A percentile compares a stretch with the other conserved stretches of the same genome.
These are phyloP conservation scores for Corchorus olitorius DNA, from an alignment of 345 rosid species.

Conservation along the genomic window DNA sequence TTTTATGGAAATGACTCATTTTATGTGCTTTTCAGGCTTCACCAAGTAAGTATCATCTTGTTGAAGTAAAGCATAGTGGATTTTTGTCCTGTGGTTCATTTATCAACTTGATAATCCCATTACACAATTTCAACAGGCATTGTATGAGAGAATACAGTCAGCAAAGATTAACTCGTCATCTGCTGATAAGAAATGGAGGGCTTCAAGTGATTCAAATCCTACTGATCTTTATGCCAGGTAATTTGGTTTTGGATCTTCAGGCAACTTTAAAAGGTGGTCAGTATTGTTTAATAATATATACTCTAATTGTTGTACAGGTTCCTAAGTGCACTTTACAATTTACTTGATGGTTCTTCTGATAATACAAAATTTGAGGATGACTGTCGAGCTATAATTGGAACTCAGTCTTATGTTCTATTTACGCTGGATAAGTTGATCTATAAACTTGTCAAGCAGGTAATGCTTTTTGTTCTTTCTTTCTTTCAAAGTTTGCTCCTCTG, in stretches of 20 bases:
- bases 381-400: slow-evolving; percentile 93
- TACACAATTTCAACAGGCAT: slow-evolving; percentile 45
- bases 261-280: background rate
- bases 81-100: slow-evolving; percentile 8
- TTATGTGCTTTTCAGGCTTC: slow-evolving; percentile 93
- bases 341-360: slow-evolving; percentile 93
- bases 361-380: slow-evolving; percentile 96
- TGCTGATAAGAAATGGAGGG: slow-evolving; percentile 86
- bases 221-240: slow-evolving; percentile 88
- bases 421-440: slow-evolving; percentile 92
- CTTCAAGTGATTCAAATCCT: slow-evolving; percentile 66
- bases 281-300: slow-evolving; percentile 12
- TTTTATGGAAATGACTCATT: slow-evolving; percentile 97
- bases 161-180: slow-evolving; percentile 93
- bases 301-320: slow-evolving; percentile 51
- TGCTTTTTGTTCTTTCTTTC: background rate
- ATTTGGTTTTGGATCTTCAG: slow-evolving; percentile 9
- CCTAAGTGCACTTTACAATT: slow-evolving; percentile 85
- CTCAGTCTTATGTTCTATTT: slow-evolving; percentile 91
- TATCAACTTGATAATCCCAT: slow-evolving; percentile 17
- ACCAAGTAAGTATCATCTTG: slow-evolving; percentile 61
- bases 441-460: slow-evolving; percentile 91
- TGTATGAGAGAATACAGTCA: slow-evolving; percentile 87
- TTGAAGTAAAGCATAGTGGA: slow-evolving; percentile 3
- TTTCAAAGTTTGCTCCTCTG: background rate